A percentile compares a stretch with the other conserved stretches of the same genome.
Conservation (phyloP, 345 rosid genomes). For the Erysimum cheiranthoides region DNA sequence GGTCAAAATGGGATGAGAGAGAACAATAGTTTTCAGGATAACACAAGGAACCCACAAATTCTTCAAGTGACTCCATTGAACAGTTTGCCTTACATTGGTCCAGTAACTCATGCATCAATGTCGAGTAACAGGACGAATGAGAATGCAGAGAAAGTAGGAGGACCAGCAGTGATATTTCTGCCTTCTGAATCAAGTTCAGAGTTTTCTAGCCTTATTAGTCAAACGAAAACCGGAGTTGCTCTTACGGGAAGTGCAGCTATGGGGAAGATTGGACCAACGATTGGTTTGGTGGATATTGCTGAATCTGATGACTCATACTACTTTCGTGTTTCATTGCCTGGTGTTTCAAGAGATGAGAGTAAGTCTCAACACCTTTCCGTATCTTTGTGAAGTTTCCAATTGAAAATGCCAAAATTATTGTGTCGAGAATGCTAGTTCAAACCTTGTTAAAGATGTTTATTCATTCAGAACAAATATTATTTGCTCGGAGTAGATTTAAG, state of each 20-base stretch:
- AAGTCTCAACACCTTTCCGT: conserved; percentile 38
- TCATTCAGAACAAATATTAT: neutral
- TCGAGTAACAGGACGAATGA: conserved; percentile 34
- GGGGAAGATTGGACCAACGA: conserved; percentile 61
- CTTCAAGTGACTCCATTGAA: conserved; percentile 68
- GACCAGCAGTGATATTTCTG: conserved; percentile 58
- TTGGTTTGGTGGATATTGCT: conserved; percentile 66
- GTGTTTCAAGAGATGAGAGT: conserved; percentile 74
- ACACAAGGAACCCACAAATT: conserved; percentile 42
- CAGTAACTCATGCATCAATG: conserved; percentile 45
- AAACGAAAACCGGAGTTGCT: conserved; percentile 57
- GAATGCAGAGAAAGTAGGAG: conserved; percentile 42
- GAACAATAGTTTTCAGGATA: neutral
- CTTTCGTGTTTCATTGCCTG: conserved; percentile 74
- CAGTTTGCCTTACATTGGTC: conserved; percentile 68
- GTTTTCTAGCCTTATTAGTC: conserved; percentile 49
- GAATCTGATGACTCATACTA: conserved; percentile 67
- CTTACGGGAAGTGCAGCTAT: conserved; percentile 72
- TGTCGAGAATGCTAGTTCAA: neutral
- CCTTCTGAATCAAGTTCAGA: conserved; percentile 56
- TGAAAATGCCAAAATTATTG: neutral
- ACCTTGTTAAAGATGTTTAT: neutral
- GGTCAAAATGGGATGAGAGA: conserved; percentile 15
- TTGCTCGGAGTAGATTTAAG: neutral
- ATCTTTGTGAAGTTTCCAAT: neutral